Evolutionary conservation across 2,329 filamentous ascomycete genomes (phyloP).

Genomic region (Fusarium odoratissimum): DNA sequence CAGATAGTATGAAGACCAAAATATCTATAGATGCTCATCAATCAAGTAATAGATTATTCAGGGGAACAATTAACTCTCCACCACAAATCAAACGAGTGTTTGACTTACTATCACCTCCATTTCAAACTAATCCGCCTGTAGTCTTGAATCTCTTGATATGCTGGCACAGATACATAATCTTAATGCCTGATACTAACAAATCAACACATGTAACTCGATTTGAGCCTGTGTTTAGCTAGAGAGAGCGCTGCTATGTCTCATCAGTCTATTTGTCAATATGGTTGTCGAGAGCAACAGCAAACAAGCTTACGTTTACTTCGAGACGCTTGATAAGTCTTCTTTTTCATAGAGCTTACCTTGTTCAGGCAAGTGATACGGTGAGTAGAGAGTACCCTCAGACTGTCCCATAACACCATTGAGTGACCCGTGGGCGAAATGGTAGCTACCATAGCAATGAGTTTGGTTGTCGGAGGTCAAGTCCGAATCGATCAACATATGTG

Average conservation of each 20-base stretch:
- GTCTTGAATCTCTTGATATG: neutral
- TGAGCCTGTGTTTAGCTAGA: neutral
- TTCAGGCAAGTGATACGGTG: too few relatives aligned
- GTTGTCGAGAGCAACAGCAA: neutral
- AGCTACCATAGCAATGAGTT: neutral
- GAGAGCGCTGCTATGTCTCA: neutral
- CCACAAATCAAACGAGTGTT: neutral
- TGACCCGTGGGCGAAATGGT: constrained; percentile 10
- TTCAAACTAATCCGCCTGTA: neutral
- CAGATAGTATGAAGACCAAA: neutral
- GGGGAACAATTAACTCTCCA: neutral
- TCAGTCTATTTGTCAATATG: neutral
- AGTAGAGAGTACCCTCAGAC: neutral
- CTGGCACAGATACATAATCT: neutral
- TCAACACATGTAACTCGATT: neutral
- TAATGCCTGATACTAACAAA: neutral
- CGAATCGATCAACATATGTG: constrained; percentile 7
- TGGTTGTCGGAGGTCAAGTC: constrained; percentile 3
- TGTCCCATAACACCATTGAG: constrained; percentile 4
- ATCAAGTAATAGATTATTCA: neutral
- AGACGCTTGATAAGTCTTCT: too few relatives aligned
- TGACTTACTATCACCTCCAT: neutral
- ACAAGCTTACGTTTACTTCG: neutral
- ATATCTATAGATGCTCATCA: neutral
- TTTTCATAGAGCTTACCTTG: neutral